A percentile compares a stretch with the other conserved stretches of the same genome.
Evolutionary conservation across 768 basidiomycete genomes (phyloP).

Genomic region (Leccinum broughii): DNA sequence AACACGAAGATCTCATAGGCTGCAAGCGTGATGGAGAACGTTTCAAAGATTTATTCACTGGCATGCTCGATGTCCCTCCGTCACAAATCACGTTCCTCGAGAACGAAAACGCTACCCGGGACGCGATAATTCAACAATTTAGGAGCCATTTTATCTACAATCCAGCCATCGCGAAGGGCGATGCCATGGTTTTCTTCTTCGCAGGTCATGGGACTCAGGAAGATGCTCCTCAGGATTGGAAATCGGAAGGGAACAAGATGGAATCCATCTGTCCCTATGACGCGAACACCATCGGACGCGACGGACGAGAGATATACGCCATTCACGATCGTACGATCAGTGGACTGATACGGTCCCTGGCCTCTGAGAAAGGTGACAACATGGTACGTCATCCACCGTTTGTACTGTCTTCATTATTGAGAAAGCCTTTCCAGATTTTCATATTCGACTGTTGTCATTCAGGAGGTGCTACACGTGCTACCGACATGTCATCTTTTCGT

Average conservation of each 20-base stretch:
- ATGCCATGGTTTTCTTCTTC: conserved; percentile 22
- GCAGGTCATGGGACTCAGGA: conserved; percentile 19
- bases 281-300: conserved; percentile 1
- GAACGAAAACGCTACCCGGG: conserved; percentile 18
- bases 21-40: conserved; percentile 22
- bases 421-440: conserved; percentile 7
- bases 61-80: conserved; percentile 13
- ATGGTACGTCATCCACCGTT: conserved; percentile 8
- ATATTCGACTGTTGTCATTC: conserved; percentile 25
- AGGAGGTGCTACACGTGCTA: conserved; percentile 16
- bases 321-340: conserved; percentile 21
- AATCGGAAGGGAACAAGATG: conserved; percentile 13
- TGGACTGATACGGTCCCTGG: conserved; percentile 15
- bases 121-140: conserved; percentile 9
- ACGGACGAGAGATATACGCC: conserved; percentile 8
- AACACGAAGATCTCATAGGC: conserved; percentile 1
- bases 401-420: neutral
- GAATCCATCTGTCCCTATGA: conserved; percentile 21
- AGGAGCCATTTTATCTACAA: conserved; percentile 13
- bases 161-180: conserved; percentile 8
- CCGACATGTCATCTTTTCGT: neutral
- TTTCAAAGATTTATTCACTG: conserved; percentile 11
- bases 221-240: conserved; percentile 16
- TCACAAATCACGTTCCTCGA: conserved; percentile 17
- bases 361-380: conserved; percentile 20